Base-by-base conservation (phyloP, 257 asterid genomes). In the Solanum corneliomulleri region DNA sequence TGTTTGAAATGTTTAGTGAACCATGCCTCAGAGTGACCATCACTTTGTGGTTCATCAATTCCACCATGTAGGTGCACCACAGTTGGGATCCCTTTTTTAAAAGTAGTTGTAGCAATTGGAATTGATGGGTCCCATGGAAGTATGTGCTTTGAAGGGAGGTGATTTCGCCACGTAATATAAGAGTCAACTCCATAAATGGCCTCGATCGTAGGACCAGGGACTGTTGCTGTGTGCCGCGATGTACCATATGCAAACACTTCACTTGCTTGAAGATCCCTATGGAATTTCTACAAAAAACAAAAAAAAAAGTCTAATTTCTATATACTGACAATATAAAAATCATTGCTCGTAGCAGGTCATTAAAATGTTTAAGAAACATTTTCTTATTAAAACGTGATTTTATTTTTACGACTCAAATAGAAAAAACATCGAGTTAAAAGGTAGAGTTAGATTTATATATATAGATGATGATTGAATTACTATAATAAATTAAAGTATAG, bases 171-270 rank as follows among this genome's bases (percentile, higher is more conserved):
- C 52, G 41, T 89, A 39, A 96, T 91, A 2, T 70, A 84, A 12
- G 96, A 92, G n/a, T 87, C 84, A 12, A 93, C 87, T 49, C 96
- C 94, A 25, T 94, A 91, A 9, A 94, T 91, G 88, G 98, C 92
- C 88, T 96, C 98, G 78, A 96, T 95, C 52, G 99, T 94, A 5
- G 98, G 99, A 31, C 99, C 99, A 23, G 99, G 99, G 5, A 96
- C 90, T 25, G 97, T 90, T 52, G 99, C 97, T 2, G 90, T 31
- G 68, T 84, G 47, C 86, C 18, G 60, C 21, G 98, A 92, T 77
- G 87, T 71, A 31, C 98, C 99, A 45, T 87, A 96, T 75, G 99
- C 96, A 64, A 95, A 96, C 52, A 95, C 98, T 4, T 86, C 90
- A 7, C 94, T 96, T 70, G 94, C 88, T 62, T 96, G 96, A 4